Percentiles rank a stretch among this genome's conserved stretches.
These are phyloP conservation scores for Colletotrichum sp. DNA, from an alignment of 2,329 filamentous ascomycete genomes.

Conservation along the genomic window DNA sequence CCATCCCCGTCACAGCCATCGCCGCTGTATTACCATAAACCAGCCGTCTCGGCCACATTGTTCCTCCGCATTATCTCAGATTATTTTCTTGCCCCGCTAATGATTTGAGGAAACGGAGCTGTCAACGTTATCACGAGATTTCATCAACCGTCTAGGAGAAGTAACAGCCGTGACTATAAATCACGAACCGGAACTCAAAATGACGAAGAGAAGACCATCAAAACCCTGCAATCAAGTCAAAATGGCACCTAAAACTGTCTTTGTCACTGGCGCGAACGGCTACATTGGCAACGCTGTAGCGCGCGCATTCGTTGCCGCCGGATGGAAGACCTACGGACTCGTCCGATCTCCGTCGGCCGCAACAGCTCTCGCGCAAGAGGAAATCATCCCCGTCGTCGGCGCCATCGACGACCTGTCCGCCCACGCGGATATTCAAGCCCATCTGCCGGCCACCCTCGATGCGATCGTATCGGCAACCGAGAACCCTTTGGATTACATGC, in stretches of 20 bases:
- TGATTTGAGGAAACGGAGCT: background rate
- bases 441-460: conserved; percentile 39
- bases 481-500: conserved; percentile 40
- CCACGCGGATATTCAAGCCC: conserved; percentile 28
- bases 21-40: background rate
- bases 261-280: conserved; percentile 54
- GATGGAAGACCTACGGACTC: conserved; percentile 50
- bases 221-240: background rate
- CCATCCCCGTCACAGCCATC: background rate
- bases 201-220: background rate
- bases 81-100: background rate
- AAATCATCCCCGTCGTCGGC: conserved; percentile 46
- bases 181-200: background rate
- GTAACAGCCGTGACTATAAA: background rate
- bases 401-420: conserved; percentile 37
- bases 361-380: conserved; percentile 33
- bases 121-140: background rate
- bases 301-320: conserved; percentile 48
- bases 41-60: background rate
- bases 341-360: conserved; percentile 38
- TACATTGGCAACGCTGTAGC: conserved; percentile 52
- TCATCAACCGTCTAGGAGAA: too few relatives aligned
- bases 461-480: conserved; percentile 49
- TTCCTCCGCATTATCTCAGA: background rate
- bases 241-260: conserved; percentile 33